Evolutionary conservation across 1,284 basidiomycete genomes (phyloP), one percentile per base, ranked within the genome.

Genomic region (Cutaneotrichosporon dermatis): DNA sequence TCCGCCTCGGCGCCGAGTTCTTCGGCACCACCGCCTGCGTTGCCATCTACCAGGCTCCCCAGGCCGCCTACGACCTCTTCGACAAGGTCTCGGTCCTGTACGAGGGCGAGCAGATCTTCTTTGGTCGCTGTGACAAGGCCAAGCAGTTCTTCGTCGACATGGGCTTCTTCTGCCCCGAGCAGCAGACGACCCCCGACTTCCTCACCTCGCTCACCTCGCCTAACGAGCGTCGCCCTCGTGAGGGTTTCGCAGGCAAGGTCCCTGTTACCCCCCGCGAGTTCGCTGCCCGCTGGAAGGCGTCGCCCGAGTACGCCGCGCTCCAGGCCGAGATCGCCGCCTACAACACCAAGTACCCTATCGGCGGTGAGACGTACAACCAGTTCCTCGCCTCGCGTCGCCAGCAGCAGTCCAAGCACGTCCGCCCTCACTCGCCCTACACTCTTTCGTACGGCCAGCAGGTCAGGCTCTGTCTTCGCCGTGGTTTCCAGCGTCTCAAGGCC

Each of bases 71-170:
- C 66, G 80, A 82, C 53, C 64, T 74, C 51, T 89, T 89, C 61
- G 85, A 88, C 79, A 88, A 89, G 71, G 84, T 87, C 43, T 82
- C 82, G 63, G 84, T 95, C 25, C 80, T 95, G 55, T 86, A 91
- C 76, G 81, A 90, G 73, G 92, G 92, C 9, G 86, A 85, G 58
- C 86, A 90, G 72, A 88, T 90, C 43, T 94, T 86, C 82, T 91
- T 86, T 72, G 92, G 92, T 4, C 84, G 85, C 6, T 82, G 85
- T 1, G 75, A 76, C 79, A 82, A 86, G 57, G 92, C 91, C 12
- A 86, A 89, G 54, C 79, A 80, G 3, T 93, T 91, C 79, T 92
- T 92, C 66, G 83, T 88, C 69, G 75, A 81, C 49, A 81, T 93
- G 58, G 92, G 92, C 7, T 95, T 86, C 80, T 83, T 85, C 41